Evolutionary conservation across 2,329 filamentous ascomycete genomes (phyloP), one percentile per base, ranked within the genome.

Genomic region (Aspergillus quadrilineatus): DNA sequence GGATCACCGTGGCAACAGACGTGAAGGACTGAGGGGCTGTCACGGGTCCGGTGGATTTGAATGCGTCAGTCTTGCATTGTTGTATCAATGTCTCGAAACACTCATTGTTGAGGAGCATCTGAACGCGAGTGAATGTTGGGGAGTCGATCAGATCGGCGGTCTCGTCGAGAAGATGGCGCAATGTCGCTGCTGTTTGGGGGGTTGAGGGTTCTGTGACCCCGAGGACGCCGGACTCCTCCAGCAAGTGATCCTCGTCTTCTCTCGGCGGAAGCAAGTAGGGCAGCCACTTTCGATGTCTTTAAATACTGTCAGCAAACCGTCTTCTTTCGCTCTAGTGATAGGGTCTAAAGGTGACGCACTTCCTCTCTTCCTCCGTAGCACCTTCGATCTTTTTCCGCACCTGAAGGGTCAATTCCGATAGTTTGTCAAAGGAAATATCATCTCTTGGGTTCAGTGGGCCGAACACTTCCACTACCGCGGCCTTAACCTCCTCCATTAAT

Each of bases 101-200:
- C 45, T 91, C 84, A 72, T 97, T 92, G 58, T 97, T 88, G 55
- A 97, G 83, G 56, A 90, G 85, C 2, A 89, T 90, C 44, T 97
- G 82, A 36, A 99, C 92, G 67, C 92, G 88, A 0, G 87, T 84
- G 75, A 97, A 97, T 36, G 90, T 85, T 0, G 94, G 94, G 1
- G 94, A 97, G 69, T 99, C 94, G 69, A 97, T 88, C 26, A 99
- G 83, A 71, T 99, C 94, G 39, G 93, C 90, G 1, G 94, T 97
- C 78, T 99, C 94, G 71, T 99, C 93, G 1, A 99, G 84, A 17
- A 99, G 83, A 56, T 89, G 88, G 55, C 93, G 86, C 55, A 99
- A 84, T 1, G 86, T 84, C 6, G 70, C 65, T 4, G 69, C 60
- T 15, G 70, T 76, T 48, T 73, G 68, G 42, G 69, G 64, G 2